Conservation (phyloP, 2,329 filamentous ascomycete species). For the Sclerotinia subarctica region DNA sequence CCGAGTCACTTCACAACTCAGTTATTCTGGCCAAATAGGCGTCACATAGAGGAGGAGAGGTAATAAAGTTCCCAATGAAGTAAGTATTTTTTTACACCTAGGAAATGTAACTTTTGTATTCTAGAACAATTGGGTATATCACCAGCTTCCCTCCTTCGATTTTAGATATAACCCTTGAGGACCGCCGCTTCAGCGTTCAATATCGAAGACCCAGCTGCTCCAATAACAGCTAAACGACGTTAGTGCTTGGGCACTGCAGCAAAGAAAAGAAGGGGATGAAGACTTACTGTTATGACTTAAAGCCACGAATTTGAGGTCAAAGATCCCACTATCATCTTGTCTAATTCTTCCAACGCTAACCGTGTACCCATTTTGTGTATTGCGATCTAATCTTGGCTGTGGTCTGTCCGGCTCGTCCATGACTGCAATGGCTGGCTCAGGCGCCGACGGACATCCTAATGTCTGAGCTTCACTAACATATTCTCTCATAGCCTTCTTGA, state of each 20-base stretch:
- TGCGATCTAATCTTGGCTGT: conserved; percentile 85
- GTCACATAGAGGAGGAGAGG: neutral
- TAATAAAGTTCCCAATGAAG: neutral
- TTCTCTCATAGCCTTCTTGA: conserved; percentile 72
- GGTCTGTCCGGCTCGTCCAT: conserved; percentile 88
- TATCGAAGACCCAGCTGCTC: conserved; percentile 93
- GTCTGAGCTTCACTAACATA: conserved; percentile 81
- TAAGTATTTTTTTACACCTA: neutral
- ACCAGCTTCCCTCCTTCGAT: neutral
- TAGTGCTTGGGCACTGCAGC: neutral
- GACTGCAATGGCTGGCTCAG: conserved; percentile 75
- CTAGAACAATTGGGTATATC: neutral
- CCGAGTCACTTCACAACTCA: neutral
- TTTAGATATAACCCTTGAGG: conserved; percentile 70
- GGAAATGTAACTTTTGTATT: neutral
- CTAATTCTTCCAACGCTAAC: conserved; percentile 81
- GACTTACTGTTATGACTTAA: conserved; percentile 71
- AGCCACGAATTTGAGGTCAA: conserved; percentile 92
- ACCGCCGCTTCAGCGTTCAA: conserved; percentile 91
- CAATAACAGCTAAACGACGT: conserved; percentile 69
- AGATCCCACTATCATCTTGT: conserved; percentile 82
- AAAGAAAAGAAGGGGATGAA: neutral
- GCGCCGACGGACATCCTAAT: conserved; percentile 84
- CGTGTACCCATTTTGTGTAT: conserved; percentile 81
- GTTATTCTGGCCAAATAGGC: neutral